A percentile compares a stretch with the other conserved stretches of the same genome.
phyloP scores from a whole-genome alignment of 2,329 filamentous ascomycete genomes.

The Exophiala phaeomuriformis region DNA sequence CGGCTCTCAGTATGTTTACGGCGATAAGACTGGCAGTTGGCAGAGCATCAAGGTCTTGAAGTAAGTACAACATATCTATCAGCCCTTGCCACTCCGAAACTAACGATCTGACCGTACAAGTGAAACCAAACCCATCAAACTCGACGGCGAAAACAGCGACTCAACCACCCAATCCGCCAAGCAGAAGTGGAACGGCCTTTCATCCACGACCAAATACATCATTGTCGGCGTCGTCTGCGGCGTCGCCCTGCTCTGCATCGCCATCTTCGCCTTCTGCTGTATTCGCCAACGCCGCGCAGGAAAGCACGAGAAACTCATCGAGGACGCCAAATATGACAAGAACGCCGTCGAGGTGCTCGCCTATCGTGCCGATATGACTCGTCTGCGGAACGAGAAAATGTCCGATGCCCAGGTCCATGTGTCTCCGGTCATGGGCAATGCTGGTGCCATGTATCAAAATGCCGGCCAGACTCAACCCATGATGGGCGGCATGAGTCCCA shows the following conservation, averaged over 20 bases:
- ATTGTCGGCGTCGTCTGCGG: conserved; percentile 38
- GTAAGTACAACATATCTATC: conserved; percentile 28
- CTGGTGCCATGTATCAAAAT: conserved; percentile 9
- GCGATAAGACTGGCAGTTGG: conserved; percentile 35
- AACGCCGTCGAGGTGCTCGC: conserved; percentile 33
- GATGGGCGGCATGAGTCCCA: conserved; percentile 15
- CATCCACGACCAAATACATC: conserved; percentile 43
- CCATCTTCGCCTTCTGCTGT: conserved; percentile 41
- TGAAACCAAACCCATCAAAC: conserved; percentile 22
- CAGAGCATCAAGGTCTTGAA: conserved; percentile 43
- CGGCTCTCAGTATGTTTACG: conserved; percentile 34
- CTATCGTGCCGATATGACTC: conserved; percentile 27
- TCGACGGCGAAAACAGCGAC: conserved; percentile 25
- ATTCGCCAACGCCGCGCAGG: conserved; percentile 45
- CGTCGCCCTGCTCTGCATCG: conserved; percentile 31
- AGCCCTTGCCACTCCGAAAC: not conserved
- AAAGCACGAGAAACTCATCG: conserved; percentile 42
- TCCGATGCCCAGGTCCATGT: conserved; percentile 7
- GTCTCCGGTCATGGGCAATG: conserved; percentile 16
- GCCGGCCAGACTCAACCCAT: conserved; percentile 15
- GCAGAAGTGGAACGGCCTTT: conserved; percentile 41
- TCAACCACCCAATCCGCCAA: conserved; percentile 19
- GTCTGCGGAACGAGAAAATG: conserved; percentile 21
- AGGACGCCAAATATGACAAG: conserved; percentile 42
- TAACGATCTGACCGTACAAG: conserved; percentile 4